Evolutionary conservation across 768 basidiomycete genomes (phyloP), one percentile per base, ranked within the genome.

Genomic region (Boletus subparvulus): DNA sequence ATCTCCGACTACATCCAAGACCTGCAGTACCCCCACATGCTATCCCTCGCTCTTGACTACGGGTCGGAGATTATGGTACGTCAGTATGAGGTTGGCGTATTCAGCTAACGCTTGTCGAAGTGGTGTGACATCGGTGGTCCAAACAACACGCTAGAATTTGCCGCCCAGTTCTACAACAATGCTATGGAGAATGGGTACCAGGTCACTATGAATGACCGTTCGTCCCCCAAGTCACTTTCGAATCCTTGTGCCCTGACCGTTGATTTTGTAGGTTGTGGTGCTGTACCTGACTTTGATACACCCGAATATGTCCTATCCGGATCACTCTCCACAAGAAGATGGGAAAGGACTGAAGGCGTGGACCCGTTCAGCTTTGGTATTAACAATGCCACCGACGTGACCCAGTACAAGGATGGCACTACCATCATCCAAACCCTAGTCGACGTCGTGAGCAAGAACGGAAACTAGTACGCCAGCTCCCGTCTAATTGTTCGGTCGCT

Each of bases 281-380:
- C 74, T 10, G 74, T 77, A 0, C 79, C 81, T 1, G 81, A 83
- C 54, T 83, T 82, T 55, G 78, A 79, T 54, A 83, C 83, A 0
- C 82, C 84, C 0, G 84, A 85, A 59, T 83, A 83, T 53, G 72
- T 74, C 2, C 69, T 70, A 1, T 83, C 81, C 40, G 76, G 75
- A 16, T 74, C 78, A 6, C 73, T 79, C 24, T 79, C 81, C 28
- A 73, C 78, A 0, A 67, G 68, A 24, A 76, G 71, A 35, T 86
- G 84, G 85, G 84, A 86, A 62, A 82, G 77, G 12, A 81, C 70
- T 35, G 85, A 83, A 58, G 84, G 83, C 28, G 78, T 85, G 74
- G 81, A 83, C 59, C 81, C 82, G 0, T 74, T 63, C 48, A 80
- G 77, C 52, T 84, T 80, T 50, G 83, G 83, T 0, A 65, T 76